phyloP scores from a whole-genome alignment of 805 yeast genomes.

The Saccharomyces paradoxus region DNA sequence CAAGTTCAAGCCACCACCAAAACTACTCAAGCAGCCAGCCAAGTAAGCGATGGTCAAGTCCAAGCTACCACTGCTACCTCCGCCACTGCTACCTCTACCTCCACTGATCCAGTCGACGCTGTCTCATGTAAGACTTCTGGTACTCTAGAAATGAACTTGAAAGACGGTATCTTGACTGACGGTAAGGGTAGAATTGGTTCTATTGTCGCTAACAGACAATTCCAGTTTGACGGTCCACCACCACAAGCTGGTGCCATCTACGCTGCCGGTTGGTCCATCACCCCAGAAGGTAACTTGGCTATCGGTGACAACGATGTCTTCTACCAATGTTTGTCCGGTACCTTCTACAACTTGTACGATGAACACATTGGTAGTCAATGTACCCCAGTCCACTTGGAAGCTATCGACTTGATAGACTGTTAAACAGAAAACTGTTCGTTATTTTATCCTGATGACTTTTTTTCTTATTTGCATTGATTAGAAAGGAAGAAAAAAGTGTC shows the following conservation, averaged over 20 bases:
- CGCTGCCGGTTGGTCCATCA: slow-evolving; percentile 51
- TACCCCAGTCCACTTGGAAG: slow-evolving; percentile 43
- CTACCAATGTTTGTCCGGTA: slow-evolving; percentile 58
- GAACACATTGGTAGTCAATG: slow-evolving; percentile 46
- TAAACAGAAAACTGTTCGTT: slow-evolving; percentile 2
- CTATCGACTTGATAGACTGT: slow-evolving; percentile 40
- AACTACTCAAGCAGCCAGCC: slow-evolving; percentile 29
- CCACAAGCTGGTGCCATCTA: slow-evolving; percentile 59
- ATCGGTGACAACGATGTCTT: slow-evolving; percentile 46
- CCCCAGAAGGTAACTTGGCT: slow-evolving; percentile 45
- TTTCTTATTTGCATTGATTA: background rate
- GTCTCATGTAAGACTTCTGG: slow-evolving; percentile 34
- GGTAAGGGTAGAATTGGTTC: slow-evolving; percentile 53
- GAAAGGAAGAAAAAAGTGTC: slow-evolving; percentile 15
- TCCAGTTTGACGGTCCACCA: slow-evolving; percentile 67
- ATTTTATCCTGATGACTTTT: background rate
- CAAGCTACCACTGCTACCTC: slow-evolving; percentile 18
- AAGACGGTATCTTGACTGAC: slow-evolving; percentile 41
- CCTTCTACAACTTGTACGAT: slow-evolving; percentile 59
- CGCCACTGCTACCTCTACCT: slow-evolving; percentile 13
- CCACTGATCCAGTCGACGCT: slow-evolving; percentile 25
- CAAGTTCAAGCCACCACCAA: slow-evolving; percentile 22
- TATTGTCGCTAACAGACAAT: slow-evolving; percentile 62
- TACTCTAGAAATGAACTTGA: slow-evolving; percentile 43
- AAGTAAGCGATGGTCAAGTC: slow-evolving; percentile 45